Evolutionary conservation across 2,329 filamentous ascomycete genomes (phyloP).

Genomic region (Ophiosphaerella herpotricha): DNA sequence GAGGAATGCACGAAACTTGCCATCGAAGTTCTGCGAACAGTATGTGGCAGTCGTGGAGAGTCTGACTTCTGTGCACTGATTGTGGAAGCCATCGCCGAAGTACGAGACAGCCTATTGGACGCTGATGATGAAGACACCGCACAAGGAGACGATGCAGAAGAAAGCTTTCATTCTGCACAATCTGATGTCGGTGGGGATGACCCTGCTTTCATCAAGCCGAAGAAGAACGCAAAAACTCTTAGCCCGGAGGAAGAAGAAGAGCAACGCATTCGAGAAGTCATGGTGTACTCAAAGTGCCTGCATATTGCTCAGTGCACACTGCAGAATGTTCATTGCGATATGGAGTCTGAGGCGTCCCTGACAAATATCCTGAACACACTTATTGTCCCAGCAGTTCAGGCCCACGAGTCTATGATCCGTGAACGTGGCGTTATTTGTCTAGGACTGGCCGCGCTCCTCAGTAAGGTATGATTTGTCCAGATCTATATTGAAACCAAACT

Average conservation of each 20-base stretch:
- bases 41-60: constrained; percentile 80
- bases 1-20: constrained; percentile 91
- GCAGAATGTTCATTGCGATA: constrained; percentile 83
- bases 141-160: constrained; percentile 53
- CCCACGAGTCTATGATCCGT: constrained; percentile 88
- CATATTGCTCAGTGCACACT: constrained; percentile 98
- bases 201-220: constrained; percentile 56
- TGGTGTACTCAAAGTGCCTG: constrained; percentile 98
- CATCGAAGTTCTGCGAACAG: constrained; percentile 78
- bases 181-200: constrained; percentile 73
- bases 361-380: constrained; percentile 98
- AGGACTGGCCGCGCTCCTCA: constrained; percentile 87
- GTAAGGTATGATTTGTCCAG: constrained; percentile 63
- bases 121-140: constrained; percentile 65
- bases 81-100: constrained; percentile 91
- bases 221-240: constrained; percentile 46
- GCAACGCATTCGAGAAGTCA: constrained; percentile 85
- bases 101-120: constrained; percentile 85
- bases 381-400: constrained; percentile 91
- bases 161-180: constrained; percentile 91
- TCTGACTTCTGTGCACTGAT: constrained; percentile 84
- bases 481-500: neutral
- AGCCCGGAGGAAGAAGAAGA: constrained; percentile 60
- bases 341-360: constrained; percentile 89
- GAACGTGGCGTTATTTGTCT: constrained; percentile 89